Percentiles rank a stretch among this genome's conserved stretches.
Conservation (phyloP, 2,329 filamentous ascomycete species). For the Botryosphaeria dothidea region DNA sequence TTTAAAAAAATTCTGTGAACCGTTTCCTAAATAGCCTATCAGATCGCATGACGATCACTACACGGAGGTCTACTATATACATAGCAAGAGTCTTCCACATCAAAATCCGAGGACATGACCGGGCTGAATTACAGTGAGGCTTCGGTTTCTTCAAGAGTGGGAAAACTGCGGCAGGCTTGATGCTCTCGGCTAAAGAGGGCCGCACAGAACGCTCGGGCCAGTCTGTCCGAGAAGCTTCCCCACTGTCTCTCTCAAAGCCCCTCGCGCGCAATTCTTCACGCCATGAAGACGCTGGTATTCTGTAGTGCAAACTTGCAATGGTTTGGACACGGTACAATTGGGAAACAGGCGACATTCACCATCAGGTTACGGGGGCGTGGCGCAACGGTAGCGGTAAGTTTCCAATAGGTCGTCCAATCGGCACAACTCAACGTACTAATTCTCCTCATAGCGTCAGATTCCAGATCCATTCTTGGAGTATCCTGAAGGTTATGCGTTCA, state of each 20-base stretch:
- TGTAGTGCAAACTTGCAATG: not conserved
- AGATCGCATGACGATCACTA: no score
- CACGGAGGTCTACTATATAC: no score
- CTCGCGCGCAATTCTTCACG: not conserved
- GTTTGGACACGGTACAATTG: not conserved
- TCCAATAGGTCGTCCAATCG: not conserved
- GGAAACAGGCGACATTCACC: not conserved
- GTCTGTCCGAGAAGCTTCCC: not conserved
- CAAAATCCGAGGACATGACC: no score
- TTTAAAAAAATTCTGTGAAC: no score
- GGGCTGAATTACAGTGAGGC: not conserved
- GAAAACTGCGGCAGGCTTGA: not conserved
- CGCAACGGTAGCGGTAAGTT: constrained; percentile 11
- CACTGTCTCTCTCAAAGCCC: not conserved
- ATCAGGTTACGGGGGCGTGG: not conserved
- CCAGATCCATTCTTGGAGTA: constrained; percentile 6
- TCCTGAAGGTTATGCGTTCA: constrained; percentile 12
- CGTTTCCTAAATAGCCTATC: no score
- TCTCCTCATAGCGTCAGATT: constrained; percentile 7
- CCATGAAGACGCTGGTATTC: not conserved
- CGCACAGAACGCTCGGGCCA: not conserved
- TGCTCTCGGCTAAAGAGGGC: not conserved
- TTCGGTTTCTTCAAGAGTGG: not conserved
- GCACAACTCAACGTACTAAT: not conserved
- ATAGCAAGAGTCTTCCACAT: no score